These are phyloP conservation scores for Neonectria ditissima DNA, from an alignment of 2,329 filamentous ascomycete genomes.

Conservation along the genomic window DNA sequence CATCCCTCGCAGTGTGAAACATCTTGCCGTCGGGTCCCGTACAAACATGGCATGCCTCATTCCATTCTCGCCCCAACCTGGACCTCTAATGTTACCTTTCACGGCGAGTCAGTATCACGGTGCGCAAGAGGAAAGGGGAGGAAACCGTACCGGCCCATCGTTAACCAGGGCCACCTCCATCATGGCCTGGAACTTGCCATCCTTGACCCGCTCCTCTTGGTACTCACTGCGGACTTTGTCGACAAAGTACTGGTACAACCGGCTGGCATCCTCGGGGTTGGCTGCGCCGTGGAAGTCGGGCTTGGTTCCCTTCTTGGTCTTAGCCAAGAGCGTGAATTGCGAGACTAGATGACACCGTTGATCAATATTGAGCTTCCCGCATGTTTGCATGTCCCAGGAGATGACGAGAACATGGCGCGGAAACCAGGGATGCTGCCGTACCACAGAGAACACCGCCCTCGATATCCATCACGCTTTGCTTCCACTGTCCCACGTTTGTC, in stretches of 20 bases:
- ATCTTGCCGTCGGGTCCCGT: background rate
- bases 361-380: constrained; percentile 1
- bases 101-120: constrained; percentile 10
- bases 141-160: constrained; percentile 73
- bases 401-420: background rate
- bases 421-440: constrained; percentile 53
- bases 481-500: constrained; percentile 74
- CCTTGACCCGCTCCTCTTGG: constrained; percentile 79
- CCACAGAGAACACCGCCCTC: constrained; percentile 94
- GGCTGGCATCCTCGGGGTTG: constrained; percentile 79
- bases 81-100: constrained; percentile 25
- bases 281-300: constrained; percentile 94
- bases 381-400: background rate
- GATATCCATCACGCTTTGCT: constrained; percentile 88
- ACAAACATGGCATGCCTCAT: constrained; percentile 1
- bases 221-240: constrained; percentile 80
- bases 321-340: constrained; percentile 93
- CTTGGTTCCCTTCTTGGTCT: constrained; percentile 95
- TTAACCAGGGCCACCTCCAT: constrained; percentile 97
- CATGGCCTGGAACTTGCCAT: constrained; percentile 98
- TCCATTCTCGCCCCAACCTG: constrained; percentile 18
- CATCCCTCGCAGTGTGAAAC: background rate
- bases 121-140: background rate
- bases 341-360: constrained; percentile 72
- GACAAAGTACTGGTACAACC: constrained; percentile 87